phyloP scores from a whole-genome alignment of 176 grass and related monocot genomes.

The Oryza australiensis region DNA sequence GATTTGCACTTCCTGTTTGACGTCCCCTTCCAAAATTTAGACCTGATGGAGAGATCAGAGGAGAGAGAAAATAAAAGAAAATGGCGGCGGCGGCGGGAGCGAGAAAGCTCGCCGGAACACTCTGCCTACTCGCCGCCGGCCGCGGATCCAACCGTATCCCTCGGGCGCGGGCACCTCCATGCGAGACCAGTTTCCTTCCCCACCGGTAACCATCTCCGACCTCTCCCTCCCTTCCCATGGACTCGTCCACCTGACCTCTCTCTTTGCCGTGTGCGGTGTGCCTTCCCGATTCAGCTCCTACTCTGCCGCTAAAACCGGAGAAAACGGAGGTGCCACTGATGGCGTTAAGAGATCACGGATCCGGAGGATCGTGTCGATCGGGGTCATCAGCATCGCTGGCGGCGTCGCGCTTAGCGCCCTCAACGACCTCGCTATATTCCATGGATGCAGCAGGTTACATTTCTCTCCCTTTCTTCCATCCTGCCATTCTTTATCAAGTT shows the following conservation, averaged over 20 bases:
- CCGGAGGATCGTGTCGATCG: slow-evolving; percentile 49
- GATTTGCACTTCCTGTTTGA: not conserved
- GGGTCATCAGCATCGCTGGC: slow-evolving; percentile 70
- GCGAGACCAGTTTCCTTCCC: not conserved
- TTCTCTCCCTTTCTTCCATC: not conserved
- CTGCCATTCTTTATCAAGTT: not conserved
- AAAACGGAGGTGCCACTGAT: not conserved
- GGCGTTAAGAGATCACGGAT: slow-evolving; percentile 33
- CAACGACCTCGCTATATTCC: slow-evolving; percentile 91
- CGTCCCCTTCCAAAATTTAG: not conserved
- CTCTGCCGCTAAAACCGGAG: not conserved
- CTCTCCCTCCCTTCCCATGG: not conserved
- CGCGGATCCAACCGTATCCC: not conserved
- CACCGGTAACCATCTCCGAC: not conserved
- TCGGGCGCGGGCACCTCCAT: not conserved
- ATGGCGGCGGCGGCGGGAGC: slow-evolving; percentile 32
- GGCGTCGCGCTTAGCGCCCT: slow-evolving; percentile 67
- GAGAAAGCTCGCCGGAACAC: not conserved
- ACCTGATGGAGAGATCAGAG: not conserved
- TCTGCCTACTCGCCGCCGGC: slow-evolving; percentile 13
- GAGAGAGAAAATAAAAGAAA: not conserved
- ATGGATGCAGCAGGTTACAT: slow-evolving; percentile 73
- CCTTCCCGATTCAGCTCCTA: slow-evolving; percentile 23
- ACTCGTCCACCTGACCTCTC: slow-evolving; percentile 2
- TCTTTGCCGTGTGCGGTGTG: not conserved